These are phyloP conservation scores for Claviceps arundinis DNA, from an alignment of 2,329 filamentous ascomycete genomes.

Conservation along the genomic window DNA sequence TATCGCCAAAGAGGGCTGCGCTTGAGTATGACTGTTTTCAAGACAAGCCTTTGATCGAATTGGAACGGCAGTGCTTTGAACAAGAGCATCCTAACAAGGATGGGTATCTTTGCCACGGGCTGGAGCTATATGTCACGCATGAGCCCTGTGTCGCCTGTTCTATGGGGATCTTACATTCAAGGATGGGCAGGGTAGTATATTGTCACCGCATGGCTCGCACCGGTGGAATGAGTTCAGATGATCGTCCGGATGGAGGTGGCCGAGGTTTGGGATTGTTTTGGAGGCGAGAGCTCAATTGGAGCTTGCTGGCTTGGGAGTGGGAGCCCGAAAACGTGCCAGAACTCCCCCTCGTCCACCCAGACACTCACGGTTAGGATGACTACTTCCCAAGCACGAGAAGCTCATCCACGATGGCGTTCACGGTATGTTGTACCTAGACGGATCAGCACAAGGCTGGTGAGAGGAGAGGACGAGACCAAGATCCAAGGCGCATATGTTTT, in stretches of 20 bases:
- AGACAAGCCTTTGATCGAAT: conserved; percentile 52
- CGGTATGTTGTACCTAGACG: not conserved
- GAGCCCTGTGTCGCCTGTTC: conserved; percentile 95
- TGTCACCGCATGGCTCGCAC: conserved; percentile 64
- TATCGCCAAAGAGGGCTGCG: conserved; percentile 23
- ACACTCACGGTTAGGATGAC: conserved; percentile 37
- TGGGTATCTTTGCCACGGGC: conserved; percentile 85
- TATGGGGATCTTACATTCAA: conserved; percentile 89
- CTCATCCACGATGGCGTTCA: conserved; percentile 12
- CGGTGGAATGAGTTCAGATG: conserved; percentile 72
- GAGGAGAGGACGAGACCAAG: not conserved
- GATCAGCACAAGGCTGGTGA: not conserved
- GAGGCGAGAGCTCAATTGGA: conserved; percentile 75
- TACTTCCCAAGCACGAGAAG: conserved; percentile 25
- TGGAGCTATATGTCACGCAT: conserved; percentile 89
- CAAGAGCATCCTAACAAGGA: conserved; percentile 54
- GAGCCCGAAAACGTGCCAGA: conserved; percentile 31
- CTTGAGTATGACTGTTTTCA: conserved; percentile 51
- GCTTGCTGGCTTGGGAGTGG: conserved; percentile 70
- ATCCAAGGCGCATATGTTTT: not conserved
- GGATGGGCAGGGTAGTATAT: conserved; percentile 79
- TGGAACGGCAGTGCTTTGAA: conserved; percentile 50
- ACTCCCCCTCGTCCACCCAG: conserved; percentile 30
- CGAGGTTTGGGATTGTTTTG: conserved; percentile 56
- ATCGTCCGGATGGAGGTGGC: conserved; percentile 41